phyloP scores from a whole-genome alignment of 306 rosid genomes.

The Astragalus glycyphyllos region DNA sequence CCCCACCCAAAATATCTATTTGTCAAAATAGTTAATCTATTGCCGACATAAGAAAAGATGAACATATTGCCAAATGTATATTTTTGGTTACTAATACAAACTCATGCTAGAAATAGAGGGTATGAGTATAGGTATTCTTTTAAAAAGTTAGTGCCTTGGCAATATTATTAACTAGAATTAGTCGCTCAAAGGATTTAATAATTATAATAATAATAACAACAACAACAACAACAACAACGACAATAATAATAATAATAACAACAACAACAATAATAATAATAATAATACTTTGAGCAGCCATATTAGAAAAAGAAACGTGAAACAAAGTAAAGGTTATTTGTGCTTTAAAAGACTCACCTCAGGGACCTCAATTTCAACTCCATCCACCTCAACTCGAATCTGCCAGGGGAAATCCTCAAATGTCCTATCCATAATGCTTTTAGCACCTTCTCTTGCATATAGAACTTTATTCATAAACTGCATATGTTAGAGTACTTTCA shows the following conservation, averaged over 20 bases:
- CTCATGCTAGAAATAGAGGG: constrained; percentile 4
- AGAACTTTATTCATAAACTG: constrained; percentile 99
- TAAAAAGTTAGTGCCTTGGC: neutral
- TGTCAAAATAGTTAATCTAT: neutral
- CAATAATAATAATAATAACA: constrained; percentile 3
- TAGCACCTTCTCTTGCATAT: constrained; percentile 99
- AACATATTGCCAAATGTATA: constrained; percentile 23
- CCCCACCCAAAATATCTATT: constrained; percentile 3
- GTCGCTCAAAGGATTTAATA: constrained; percentile 22
- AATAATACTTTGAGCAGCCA: constrained; percentile 1
- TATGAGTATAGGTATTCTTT: constrained; percentile 22
- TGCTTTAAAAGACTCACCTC: constrained; percentile 63
- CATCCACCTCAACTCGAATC: constrained; percentile 93
- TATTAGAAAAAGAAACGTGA: neutral
- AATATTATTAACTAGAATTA: constrained; percentile 23
- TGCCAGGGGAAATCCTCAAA: constrained; percentile 95
- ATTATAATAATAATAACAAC: neutral
- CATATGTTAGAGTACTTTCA: constrained; percentile 45
- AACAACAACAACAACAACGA: too few relatives aligned
- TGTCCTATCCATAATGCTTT: constrained; percentile 92
- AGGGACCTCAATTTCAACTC: constrained; percentile 98
- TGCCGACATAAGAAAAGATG: constrained; percentile 9
- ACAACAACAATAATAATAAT: neutral
- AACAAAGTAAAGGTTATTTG: constrained; percentile 32
- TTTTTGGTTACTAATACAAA: neutral